Evolutionary conservation across 352 stramenopile genomes (phyloP).

Genomic region (Globisporangium echinulatum): DNA sequence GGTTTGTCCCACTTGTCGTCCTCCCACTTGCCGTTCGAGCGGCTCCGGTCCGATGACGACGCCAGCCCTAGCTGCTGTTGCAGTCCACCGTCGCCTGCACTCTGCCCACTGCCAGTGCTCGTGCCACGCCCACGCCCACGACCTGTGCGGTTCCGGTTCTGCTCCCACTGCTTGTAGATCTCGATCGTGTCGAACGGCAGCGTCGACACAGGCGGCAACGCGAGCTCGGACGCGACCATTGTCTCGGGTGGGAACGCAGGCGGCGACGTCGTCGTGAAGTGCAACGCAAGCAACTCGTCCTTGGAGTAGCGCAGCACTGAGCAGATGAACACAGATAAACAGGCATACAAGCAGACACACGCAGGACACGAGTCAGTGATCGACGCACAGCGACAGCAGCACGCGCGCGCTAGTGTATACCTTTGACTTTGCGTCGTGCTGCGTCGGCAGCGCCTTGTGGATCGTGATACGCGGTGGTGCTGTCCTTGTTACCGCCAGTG

Average conservation of each 20-base stretch:
- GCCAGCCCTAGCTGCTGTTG: conserved; percentile 5
- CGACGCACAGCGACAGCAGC: background rate
- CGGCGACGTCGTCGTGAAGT: conserved; percentile 44
- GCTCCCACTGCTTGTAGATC: conserved; percentile 83
- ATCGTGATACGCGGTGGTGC: conserved; percentile 14
- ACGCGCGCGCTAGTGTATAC: conserved; percentile 11
- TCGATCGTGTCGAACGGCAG: conserved; percentile 85
- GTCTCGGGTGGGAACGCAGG: conserved; percentile 59
- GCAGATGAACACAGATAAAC: background rate
- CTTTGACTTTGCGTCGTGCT: conserved; percentile 67
- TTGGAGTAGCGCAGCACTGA: conserved; percentile 71
- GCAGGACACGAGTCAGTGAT: background rate
- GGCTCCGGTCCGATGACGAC: conserved; percentile 30
- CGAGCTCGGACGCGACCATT: conserved; percentile 54
- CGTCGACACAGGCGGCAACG: conserved; percentile 59
- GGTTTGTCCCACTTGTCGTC: conserved; percentile 43
- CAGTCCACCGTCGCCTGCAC: conserved; percentile 9
- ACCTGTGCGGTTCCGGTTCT: conserved; percentile 74
- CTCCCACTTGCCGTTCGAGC: conserved; percentile 42
- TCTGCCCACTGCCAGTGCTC: conserved; percentile 11
- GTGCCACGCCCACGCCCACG: conserved; percentile 63
- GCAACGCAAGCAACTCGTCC: conserved; percentile 72
- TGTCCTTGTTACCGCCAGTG: conserved; percentile 15
- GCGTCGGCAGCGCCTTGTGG: conserved; percentile 19
- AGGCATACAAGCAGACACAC: background rate